These are phyloP conservation scores for Malassezia dermatis DNA, from an alignment of 1,284 basidiomycete genomes.

Conservation along the genomic window DNA sequence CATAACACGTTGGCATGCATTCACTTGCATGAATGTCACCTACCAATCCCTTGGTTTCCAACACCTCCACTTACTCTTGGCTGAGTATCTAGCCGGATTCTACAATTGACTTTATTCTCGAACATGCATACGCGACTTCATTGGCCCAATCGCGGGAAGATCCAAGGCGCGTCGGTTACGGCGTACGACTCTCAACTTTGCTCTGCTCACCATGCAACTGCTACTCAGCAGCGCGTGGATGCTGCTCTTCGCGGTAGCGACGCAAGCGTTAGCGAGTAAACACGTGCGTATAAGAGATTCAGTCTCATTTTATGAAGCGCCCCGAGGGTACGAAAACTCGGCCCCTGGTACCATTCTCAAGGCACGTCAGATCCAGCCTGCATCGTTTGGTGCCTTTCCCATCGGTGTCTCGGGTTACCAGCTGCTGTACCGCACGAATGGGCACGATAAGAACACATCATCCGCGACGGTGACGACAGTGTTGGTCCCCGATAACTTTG, in stretches of 20 bases:
- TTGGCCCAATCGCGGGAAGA: no score
- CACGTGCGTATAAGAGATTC: neutral
- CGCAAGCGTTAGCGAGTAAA: neutral
- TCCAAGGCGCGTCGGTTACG: no score
- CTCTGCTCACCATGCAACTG: neutral
- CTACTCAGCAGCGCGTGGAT: neutral
- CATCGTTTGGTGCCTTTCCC: neutral
- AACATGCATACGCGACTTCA: no score
- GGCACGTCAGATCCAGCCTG: neutral
- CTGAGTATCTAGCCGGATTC: no score
- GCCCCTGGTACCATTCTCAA: conserved; percentile 11
- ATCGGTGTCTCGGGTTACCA: conserved; percentile 9
- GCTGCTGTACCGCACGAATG: conserved; percentile 15
- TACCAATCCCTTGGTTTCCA: no score
- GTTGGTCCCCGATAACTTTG: conserved; percentile 23
- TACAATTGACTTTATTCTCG: no score
- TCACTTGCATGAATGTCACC: neutral
- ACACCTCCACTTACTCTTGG: no score
- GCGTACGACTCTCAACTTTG: no score
- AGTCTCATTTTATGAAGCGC: conserved; percentile 10
- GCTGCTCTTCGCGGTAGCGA: neutral
- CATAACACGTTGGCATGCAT: neutral
- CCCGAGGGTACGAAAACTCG: neutral
- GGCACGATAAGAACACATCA: neutral
- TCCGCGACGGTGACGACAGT: conserved; percentile 25